phyloP scores from a whole-genome alignment of 208 protist genomes.

The Crithidia fasciculata region DNA sequence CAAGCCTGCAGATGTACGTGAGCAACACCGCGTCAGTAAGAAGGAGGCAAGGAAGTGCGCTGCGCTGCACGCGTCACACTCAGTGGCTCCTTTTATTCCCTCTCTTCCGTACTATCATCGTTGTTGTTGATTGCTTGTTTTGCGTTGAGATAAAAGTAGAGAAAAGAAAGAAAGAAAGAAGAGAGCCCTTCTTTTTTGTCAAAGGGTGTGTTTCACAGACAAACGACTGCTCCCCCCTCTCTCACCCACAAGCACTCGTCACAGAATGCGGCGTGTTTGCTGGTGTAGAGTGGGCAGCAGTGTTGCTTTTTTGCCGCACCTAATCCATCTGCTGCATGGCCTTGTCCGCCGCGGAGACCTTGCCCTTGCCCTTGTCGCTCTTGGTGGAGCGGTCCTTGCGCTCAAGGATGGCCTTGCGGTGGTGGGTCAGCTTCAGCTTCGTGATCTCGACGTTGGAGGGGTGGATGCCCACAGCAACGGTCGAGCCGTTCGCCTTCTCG shows the following conservation, averaged over 20 bases:
- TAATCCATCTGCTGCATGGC: conserved; percentile 95
- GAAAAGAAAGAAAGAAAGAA: conserved; percentile 10
- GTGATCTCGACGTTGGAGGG: conserved; percentile 99
- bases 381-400: conserved; percentile 91
- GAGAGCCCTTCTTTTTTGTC: background rate
- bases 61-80: too few species aligned
- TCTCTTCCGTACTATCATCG: background rate
- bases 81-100: too few species aligned
- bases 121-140: background rate
- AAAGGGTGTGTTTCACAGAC: conserved; percentile 26
- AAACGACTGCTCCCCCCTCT: background rate
- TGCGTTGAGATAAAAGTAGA: conserved; percentile 14
- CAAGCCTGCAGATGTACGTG: too few species aligned
- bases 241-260: too few species aligned
- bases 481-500: conserved; percentile 97
- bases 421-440: conserved; percentile 98
- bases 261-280: too few species aligned
- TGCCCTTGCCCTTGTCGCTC: conserved; percentile 93
- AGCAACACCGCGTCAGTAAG: too few species aligned
- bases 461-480: conserved; percentile 96
- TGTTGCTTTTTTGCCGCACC: background rate
- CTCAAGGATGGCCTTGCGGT: conserved; percentile 98
- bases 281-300: background rate
- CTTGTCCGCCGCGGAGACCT: conserved; percentile 90
- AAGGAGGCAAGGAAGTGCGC: too few species aligned